phyloP scores from a whole-genome alignment of 1,139 yeast genomes.

The Taphrina communis region DNA sequence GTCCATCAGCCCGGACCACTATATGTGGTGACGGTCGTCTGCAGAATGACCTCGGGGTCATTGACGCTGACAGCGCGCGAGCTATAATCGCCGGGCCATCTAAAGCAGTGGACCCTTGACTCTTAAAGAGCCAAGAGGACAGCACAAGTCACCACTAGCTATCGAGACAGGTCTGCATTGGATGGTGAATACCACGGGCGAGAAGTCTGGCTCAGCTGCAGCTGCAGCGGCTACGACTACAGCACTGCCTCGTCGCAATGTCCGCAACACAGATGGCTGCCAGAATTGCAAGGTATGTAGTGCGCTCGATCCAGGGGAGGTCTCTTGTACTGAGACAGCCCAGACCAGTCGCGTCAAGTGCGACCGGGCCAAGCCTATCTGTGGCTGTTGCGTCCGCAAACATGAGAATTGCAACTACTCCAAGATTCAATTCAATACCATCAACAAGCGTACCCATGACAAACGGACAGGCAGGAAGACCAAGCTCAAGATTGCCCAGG shows the following conservation, averaged over 20 bases:
- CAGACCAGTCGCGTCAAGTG: constrained; percentile 32
- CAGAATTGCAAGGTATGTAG: constrained; percentile 31
- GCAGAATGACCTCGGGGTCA: constrained; percentile 10
- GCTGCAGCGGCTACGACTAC: neutral
- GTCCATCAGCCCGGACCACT: constrained; percentile 7
- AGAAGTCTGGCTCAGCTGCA: neutral
- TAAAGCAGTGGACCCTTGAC: neutral
- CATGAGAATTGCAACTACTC: constrained; percentile 29
- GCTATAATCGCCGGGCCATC: neutral
- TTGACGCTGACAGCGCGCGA: neutral
- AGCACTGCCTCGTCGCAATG: neutral
- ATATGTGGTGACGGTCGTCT: constrained; percentile 1
- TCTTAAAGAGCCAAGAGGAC: no score
- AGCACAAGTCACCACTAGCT: no score
- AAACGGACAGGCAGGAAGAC: constrained; percentile 38
- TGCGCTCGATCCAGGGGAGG: neutral
- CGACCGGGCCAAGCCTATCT: constrained; percentile 28
- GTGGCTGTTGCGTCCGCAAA: constrained; percentile 29
- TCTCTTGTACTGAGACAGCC: neutral
- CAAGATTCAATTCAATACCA: constrained; percentile 31
- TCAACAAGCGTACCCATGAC: constrained; percentile 32
- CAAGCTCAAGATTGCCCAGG: neutral
- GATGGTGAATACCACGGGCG: neutral
- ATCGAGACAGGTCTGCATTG: neutral
- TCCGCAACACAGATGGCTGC: constrained; percentile 29